Evolutionary conservation across 2,329 filamentous ascomycete species (phyloP).

Genomic region (Podosphaera aphanis): DNA sequence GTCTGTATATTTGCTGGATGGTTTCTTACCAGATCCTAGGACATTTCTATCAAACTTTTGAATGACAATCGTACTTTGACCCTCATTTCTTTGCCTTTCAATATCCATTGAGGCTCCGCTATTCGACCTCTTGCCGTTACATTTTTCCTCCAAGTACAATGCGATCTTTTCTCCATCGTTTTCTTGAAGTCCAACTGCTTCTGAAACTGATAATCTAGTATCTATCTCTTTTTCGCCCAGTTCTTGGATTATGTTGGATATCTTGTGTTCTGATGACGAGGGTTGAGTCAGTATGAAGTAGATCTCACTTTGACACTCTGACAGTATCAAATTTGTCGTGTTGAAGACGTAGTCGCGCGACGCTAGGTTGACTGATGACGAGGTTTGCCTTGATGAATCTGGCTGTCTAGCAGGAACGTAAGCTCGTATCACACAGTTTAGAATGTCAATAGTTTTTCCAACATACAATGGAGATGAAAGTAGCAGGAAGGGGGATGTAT

Average conservation of each 20-base stretch:
- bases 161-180: conserved; percentile 21
- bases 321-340: conserved; percentile 24
- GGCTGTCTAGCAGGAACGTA: conserved; percentile 5
- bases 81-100: background rate
- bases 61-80: conserved; percentile 5
- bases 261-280: conserved; percentile 46
- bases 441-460: background rate
- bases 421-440: background rate
- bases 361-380: conserved; percentile 8
- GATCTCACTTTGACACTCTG: conserved; percentile 44
- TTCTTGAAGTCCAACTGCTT: conserved; percentile 27
- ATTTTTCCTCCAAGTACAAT: conserved; percentile 24
- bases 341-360: conserved; percentile 7
- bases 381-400: conserved; percentile 4
- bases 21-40: conserved; percentile 20
- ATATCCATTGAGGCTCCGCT: background rate
- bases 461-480: conserved; percentile 37
- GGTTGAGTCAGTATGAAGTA: conserved; percentile 65
- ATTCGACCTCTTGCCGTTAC: conserved; percentile 17
- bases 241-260: conserved; percentile 27
- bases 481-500: conserved; percentile 74
- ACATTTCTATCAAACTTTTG: conserved; percentile 16
- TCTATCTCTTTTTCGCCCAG: conserved; percentile 6
- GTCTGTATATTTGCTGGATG: background rate
- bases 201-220: conserved; percentile 21